phyloP scores from a whole-genome alignment of 2,329 filamentous ascomycete species.

The Diaporthe vaccinii region DNA sequence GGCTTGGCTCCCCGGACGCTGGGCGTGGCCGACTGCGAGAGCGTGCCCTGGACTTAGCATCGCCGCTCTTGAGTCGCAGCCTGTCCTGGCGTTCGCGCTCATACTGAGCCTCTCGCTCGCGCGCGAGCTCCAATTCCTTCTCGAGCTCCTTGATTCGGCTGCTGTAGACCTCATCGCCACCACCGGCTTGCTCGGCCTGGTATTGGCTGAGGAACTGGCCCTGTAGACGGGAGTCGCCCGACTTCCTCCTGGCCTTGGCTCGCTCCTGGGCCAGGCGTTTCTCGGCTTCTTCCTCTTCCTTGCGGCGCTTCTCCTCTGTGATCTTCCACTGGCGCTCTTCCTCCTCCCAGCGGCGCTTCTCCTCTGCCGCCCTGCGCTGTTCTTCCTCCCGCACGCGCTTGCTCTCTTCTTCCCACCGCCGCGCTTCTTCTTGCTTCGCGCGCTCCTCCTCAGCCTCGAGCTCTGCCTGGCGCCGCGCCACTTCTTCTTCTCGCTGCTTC shows the following conservation, averaged over 20 bases:
- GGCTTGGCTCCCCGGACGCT: conserved; percentile 54
- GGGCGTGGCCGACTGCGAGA: conserved; percentile 58
- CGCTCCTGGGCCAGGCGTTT: conserved; percentile 76
- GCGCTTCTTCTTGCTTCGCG: conserved; percentile 73
- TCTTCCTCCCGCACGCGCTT: conserved; percentile 71
- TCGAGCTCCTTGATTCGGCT: conserved; percentile 86
- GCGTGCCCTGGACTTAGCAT: conserved; percentile 53
- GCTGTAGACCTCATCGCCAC: conserved; percentile 64
- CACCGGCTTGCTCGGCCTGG: conserved; percentile 74
- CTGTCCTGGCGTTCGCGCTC: conserved; percentile 69
- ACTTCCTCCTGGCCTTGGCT: conserved; percentile 68
- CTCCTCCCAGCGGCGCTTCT: conserved; percentile 82
- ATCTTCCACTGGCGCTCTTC: conserved; percentile 82
- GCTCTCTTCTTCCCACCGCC: conserved; percentile 76
- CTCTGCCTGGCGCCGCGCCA: conserved; percentile 61
- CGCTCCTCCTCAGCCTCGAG: conserved; percentile 72
- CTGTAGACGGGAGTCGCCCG: conserved; percentile 75
- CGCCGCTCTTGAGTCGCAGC: conserved; percentile 50
- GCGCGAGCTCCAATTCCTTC: conserved; percentile 73
- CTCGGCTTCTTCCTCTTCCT: conserved; percentile 82
- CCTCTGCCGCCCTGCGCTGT: conserved; percentile 71
- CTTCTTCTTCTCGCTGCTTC: conserved; percentile 69
- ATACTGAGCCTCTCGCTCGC: conserved; percentile 74
- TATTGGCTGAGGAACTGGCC: conserved; percentile 92
- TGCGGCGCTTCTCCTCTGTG: conserved; percentile 74